A percentile compares a stretch with the other conserved stretches of the same genome.
phyloP scores from a whole-genome alignment of 768 basidiomycete genomes.

The Mycena floridula region DNA sequence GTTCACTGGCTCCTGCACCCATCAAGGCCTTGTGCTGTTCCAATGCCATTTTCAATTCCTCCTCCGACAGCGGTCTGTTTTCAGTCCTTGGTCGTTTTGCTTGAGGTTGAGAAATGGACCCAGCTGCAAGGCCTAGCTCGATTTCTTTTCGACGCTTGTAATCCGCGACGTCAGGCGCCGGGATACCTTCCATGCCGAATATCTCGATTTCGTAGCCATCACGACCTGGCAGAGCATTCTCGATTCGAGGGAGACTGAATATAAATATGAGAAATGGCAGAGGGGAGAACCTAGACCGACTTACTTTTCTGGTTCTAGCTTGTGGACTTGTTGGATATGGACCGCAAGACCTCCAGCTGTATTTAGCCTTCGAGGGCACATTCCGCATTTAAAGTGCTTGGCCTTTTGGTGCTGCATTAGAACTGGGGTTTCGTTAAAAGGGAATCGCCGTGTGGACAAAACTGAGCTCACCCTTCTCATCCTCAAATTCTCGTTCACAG shows the following conservation, averaged over 20 bases:
- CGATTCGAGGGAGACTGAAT: constrained; percentile 74
- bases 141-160: constrained; percentile 95
- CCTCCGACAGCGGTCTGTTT: constrained; percentile 72
- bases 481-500: constrained; percentile 98
- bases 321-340: constrained; percentile 98
- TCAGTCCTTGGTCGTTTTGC: constrained; percentile 79
- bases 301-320: constrained; percentile 92
- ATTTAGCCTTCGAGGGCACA: constrained; percentile 93
- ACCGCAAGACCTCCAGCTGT: constrained; percentile 97
- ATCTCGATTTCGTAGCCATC: constrained; percentile 99
- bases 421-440: constrained; percentile 49
- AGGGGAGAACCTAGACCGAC: constrained; percentile 22
- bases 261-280: background rate
- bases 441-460: constrained; percentile 1
- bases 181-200: constrained; percentile 99
- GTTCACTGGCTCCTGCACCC: constrained; percentile 47
- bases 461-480: constrained; percentile 78
- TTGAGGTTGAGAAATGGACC: constrained; percentile 75
- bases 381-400: constrained; percentile 97
- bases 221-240: constrained; percentile 92
- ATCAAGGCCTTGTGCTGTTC: constrained; percentile 90
- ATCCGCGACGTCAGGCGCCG: constrained; percentile 88
- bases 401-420: constrained; percentile 99
- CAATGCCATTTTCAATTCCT: constrained; percentile 79
- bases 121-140: constrained; percentile 80